phyloP scores from a whole-genome alignment of 805 yeast species.

The Candida tibetensis region DNA sequence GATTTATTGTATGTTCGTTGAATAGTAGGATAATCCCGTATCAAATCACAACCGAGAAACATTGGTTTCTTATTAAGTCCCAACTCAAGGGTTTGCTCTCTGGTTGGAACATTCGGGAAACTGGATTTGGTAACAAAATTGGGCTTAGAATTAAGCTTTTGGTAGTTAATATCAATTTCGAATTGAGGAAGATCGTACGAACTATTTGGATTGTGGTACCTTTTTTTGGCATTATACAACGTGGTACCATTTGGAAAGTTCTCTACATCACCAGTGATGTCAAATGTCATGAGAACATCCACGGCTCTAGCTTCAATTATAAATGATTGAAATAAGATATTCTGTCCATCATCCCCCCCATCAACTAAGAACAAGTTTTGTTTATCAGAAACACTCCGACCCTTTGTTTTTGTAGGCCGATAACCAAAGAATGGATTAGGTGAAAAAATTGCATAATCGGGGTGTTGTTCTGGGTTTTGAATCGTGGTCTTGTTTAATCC shows the following conservation, averaged over 20 bases:
- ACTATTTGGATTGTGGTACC: slow-evolving; percentile 24
- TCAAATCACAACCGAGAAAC: slow-evolving; percentile 44
- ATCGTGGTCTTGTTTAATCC: slow-evolving; percentile 23
- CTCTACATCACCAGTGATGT: slow-evolving; percentile 47
- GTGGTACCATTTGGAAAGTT: slow-evolving; percentile 64
- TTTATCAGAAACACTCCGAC: slow-evolving; percentile 11
- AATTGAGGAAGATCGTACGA: slow-evolving; percentile 14
- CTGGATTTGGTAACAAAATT: slow-evolving; percentile 11
- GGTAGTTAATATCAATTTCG: background rate
- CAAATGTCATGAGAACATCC: slow-evolving; percentile 41
- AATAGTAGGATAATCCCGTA: slow-evolving; percentile 25
- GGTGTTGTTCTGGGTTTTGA: slow-evolving; percentile 35
- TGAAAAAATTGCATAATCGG: slow-evolving; percentile 58
- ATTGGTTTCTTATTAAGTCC: slow-evolving; percentile 27
- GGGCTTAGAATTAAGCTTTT: background rate
- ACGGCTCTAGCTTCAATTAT: slow-evolving; percentile 32
- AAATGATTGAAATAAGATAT: slow-evolving; percentile 47
- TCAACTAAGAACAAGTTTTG: slow-evolving; percentile 35
- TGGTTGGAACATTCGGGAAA: slow-evolving; percentile 39
- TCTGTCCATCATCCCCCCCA: slow-evolving; percentile 51
- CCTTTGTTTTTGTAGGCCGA: slow-evolving; percentile 3
- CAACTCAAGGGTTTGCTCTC: slow-evolving; percentile 18
- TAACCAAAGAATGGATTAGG: slow-evolving; percentile 59
- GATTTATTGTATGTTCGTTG: background rate
- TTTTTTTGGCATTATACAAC: slow-evolving; percentile 19